Evolutionary conservation across 169 alveolate species (phyloP).

Genomic region (Eimeria tenella): DNA sequence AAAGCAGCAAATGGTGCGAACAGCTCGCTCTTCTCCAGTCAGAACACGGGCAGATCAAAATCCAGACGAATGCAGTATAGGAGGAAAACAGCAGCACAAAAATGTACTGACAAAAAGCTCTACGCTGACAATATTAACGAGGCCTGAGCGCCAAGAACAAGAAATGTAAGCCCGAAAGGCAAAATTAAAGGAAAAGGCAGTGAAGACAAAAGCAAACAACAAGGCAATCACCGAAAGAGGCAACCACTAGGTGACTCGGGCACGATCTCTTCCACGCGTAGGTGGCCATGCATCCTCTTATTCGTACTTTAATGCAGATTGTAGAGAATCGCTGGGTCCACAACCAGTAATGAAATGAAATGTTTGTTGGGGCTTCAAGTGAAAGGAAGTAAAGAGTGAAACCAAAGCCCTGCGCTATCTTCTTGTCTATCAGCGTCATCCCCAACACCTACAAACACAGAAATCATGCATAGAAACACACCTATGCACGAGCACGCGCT

Average conservation of each 20-base stretch:
- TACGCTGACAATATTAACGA: too few relatives aligned
- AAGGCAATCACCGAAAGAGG: neutral
- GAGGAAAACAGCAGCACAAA: too few relatives aligned
- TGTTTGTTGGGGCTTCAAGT: slow-evolving; percentile 31
- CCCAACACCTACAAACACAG: slow-evolving; percentile 38
- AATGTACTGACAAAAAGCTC: too few relatives aligned
- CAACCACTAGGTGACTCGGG: neutral
- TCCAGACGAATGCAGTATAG: too few relatives aligned
- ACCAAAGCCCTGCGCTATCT: slow-evolving; percentile 26
- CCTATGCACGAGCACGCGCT: too few relatives aligned
- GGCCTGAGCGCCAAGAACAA: neutral
- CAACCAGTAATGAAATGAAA: slow-evolving; percentile 53
- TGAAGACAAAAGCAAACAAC: neutral
- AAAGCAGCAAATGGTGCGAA: too few relatives aligned
- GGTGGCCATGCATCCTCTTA: too few relatives aligned
- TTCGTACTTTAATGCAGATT: slow-evolving; percentile 57
- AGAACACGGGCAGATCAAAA: too few relatives aligned
- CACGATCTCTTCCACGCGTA: neutral
- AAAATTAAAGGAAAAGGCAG: neutral
- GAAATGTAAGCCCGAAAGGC: neutral
- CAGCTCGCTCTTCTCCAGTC: too few relatives aligned
- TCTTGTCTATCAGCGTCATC: slow-evolving; percentile 52
- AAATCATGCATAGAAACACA: too few relatives aligned
- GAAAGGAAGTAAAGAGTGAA: slow-evolving; percentile 47
- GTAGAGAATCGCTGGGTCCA: slow-evolving; percentile 59